Conservation (phyloP, 2,329 filamentous ascomycete genomes). For the Ascochyta koolunga region DNA sequence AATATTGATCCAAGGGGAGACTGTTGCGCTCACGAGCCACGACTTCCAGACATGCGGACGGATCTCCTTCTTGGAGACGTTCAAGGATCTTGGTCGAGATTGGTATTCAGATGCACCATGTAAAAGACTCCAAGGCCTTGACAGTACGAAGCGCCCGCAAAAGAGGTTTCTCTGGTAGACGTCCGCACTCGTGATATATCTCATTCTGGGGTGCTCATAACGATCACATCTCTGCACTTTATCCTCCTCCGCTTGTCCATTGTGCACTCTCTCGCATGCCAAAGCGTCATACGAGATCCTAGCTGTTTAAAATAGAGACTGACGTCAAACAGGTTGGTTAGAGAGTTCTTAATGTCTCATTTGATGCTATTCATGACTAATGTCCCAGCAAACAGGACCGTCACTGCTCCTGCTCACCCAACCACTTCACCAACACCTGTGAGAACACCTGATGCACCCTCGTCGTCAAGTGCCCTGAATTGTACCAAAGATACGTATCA, state of each 20-base stretch:
- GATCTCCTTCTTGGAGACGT: not conserved
- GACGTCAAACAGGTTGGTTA: no score
- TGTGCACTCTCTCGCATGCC: no score
- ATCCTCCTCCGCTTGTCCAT: no score
- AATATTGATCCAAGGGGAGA: not conserved
- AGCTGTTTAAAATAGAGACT: no score
- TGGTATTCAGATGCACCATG: not conserved
- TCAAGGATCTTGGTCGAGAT: not conserved
- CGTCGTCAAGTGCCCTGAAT: conserved; percentile 55
- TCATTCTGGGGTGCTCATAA: not conserved
- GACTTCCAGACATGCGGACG: not conserved
- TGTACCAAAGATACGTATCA: conserved; percentile 57
- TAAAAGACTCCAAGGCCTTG: not conserved
- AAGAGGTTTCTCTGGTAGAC: not conserved
- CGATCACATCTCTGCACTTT: no score
- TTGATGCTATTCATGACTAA: no score
- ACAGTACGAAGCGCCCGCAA: not conserved
- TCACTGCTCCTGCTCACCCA: conserved; percentile 16
- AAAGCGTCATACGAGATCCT: no score
- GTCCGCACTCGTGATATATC: not conserved
- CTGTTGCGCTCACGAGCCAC: not conserved
- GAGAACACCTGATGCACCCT: conserved; percentile 51
- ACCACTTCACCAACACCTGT: conserved; percentile 24
- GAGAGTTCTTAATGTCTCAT: no score
- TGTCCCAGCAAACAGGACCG: no score